Evolutionary conservation across 2,329 filamentous ascomycete genomes (phyloP).

Genomic region (Aspergillus uvarum): DNA sequence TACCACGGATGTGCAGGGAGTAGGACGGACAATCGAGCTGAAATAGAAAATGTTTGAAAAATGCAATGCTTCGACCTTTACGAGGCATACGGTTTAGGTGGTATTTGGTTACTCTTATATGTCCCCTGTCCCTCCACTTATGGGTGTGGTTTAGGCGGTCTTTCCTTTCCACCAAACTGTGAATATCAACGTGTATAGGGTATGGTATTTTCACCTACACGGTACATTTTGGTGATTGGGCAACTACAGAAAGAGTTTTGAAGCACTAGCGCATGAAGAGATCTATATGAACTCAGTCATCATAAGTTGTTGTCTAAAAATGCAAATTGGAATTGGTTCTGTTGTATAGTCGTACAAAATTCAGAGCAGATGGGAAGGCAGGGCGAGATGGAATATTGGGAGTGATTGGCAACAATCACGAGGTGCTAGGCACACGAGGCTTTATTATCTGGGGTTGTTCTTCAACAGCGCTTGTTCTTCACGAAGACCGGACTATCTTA

Average conservation of each 20-base stretch:
- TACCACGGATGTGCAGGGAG: constrained; percentile 36
- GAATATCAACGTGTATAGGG: neutral
- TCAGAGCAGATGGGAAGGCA: constrained; percentile 8
- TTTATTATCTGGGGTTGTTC: constrained; percentile 28
- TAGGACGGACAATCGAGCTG: neutral
- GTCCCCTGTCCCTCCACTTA: neutral
- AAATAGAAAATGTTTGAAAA: neutral
- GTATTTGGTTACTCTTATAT: neutral
- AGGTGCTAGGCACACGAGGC: constrained; percentile 35
- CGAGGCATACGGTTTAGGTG: neutral
- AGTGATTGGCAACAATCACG: constrained; percentile 20
- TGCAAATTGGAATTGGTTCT: constrained; percentile 19
- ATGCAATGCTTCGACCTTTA: neutral
- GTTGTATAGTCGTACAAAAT: constrained; percentile 27
- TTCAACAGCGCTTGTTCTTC: constrained; percentile 14
- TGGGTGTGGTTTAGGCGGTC: neutral
- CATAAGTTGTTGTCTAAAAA: constrained; percentile 9
- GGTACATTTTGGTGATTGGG: neutral
- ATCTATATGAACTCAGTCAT: no score
- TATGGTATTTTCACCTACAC: no score
- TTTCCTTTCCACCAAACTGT: neutral
- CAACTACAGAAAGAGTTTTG: neutral
- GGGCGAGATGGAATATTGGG: constrained; percentile 12
- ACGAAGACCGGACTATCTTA: constrained; percentile 45
- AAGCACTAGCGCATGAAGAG: no score